Percentiles rank a stretch among this genome's conserved stretches.
Conservation (phyloP, 1,139 yeast species). For the Debaryomyces psychrophilus region DNA sequence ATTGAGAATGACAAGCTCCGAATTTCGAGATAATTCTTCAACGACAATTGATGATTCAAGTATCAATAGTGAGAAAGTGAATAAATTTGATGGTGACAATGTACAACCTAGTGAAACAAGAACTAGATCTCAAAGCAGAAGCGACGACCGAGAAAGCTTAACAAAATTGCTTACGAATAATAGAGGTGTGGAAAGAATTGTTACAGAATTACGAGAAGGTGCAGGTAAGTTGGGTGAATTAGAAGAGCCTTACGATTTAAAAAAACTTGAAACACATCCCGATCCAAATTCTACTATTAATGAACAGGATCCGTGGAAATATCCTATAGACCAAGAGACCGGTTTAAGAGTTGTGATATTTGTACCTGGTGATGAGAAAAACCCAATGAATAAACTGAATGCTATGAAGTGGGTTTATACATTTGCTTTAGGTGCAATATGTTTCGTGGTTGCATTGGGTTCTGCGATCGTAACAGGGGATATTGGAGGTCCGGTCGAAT, state of each 20-base stretch:
- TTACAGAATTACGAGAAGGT: constrained; percentile 35
- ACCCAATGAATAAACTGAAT: constrained; percentile 58
- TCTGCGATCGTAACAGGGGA: constrained; percentile 67
- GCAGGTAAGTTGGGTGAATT: constrained; percentile 56
- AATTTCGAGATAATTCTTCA: constrained; percentile 3
- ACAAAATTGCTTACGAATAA: constrained; percentile 27
- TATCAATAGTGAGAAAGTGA: constrained; percentile 1
- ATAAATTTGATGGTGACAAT: not conserved
- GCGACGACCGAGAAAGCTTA: constrained; percentile 1
- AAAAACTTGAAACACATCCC: constrained; percentile 36
- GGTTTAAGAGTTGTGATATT: constrained; percentile 63
- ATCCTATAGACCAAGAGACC: constrained; percentile 58
- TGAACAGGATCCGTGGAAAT: constrained; percentile 58
- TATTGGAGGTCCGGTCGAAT: constrained; percentile 51
- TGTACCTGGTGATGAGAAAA: constrained; percentile 53
- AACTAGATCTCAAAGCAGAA: not conserved
- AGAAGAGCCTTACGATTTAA: constrained; percentile 55
- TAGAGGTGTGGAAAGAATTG: constrained; percentile 38
- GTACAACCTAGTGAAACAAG: not conserved
- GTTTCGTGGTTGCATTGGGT: constrained; percentile 64
- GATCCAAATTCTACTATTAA: constrained; percentile 44
- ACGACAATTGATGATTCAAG: constrained; percentile 5
- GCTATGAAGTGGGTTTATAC: constrained; percentile 60
- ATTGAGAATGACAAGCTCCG: constrained; percentile 2
- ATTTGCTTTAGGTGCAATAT: constrained; percentile 48